Percentiles rank a stretch among this genome's conserved stretches.
These are phyloP conservation scores for Cladorrhinum samala DNA, from an alignment of 495 filamentous ascomycete genomes.

Conservation along the genomic window DNA sequence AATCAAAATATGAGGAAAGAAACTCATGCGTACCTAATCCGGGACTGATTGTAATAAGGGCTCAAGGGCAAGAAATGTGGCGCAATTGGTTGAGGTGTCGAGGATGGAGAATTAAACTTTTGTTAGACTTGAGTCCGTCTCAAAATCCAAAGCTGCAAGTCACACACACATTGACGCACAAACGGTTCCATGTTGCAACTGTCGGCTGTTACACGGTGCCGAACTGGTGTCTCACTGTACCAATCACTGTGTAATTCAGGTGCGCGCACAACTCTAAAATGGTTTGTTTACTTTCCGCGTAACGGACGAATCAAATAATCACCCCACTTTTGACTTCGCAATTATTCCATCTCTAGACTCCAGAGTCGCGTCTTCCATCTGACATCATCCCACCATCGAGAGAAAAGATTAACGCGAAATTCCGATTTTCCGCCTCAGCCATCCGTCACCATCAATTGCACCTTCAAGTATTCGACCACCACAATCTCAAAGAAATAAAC, in stretches of 20 bases:
- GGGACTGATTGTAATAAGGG: no score
- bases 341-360: conserved; percentile 3
- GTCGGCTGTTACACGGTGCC: background rate
- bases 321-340: conserved; percentile 11
- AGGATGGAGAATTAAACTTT: no score
- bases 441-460: no score
- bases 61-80: no score
- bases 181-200: background rate
- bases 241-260: background rate
- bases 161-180: no score
- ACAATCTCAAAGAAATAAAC: background rate
- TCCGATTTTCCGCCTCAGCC: no score
- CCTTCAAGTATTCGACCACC: background rate
- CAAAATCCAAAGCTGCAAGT: no score
- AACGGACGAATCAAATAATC: conserved; percentile 24
- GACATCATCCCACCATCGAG: conserved; percentile 27
- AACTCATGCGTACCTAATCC: no score
- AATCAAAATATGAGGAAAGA: no score
- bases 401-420: no score
- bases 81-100: no score
- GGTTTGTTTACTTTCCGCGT: conserved; percentile 29
- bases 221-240: background rate
- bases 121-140: no score
- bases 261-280: conserved; percentile 1
- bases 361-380: conserved; percentile 16